Conservation (phyloP, 1,284 basidiomycete genomes). For the Vanrija humicola region DNA sequence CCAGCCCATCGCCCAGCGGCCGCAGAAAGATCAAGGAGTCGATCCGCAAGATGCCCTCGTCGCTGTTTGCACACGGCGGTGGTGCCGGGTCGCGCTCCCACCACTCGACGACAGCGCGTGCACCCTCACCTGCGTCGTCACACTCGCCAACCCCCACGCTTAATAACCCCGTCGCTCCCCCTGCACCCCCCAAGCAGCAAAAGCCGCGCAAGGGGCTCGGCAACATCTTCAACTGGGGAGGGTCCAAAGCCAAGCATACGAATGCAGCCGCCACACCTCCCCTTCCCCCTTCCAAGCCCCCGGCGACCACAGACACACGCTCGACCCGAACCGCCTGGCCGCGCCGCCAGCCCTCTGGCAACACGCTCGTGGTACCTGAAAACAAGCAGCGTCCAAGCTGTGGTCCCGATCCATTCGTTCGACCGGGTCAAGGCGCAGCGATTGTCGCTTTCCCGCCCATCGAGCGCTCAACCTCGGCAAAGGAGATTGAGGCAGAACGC, state of each 20-base stretch:
- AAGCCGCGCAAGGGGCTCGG: conserved; percentile 30
- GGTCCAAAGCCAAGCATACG: conserved; percentile 1
- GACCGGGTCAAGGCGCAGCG: conserved; percentile 23
- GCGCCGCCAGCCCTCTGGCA: conserved; percentile 3
- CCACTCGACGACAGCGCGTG: conserved; percentile 1
- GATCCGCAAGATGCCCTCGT: conserved; percentile 35
- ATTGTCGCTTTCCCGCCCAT: conserved; percentile 21
- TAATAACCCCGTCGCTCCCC: conserved; percentile 13
- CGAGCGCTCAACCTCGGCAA: conserved; percentile 12
- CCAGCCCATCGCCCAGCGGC: neutral
- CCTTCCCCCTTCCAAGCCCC: neutral
- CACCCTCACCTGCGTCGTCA: neutral
- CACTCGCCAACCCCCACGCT: conserved; percentile 13
- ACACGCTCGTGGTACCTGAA: conserved; percentile 3
- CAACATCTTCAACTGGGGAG: conserved; percentile 32
- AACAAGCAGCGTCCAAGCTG: conserved; percentile 30
- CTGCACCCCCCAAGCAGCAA: conserved; percentile 14
- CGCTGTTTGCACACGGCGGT: conserved; percentile 24
- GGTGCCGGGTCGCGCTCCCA: neutral
- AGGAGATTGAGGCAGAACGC: conserved; percentile 15
- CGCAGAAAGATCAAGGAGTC: conserved; percentile 16
- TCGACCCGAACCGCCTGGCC: conserved; percentile 7
- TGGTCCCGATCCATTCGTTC: conserved; percentile 37
- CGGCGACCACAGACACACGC: neutral
- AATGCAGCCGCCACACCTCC: neutral